Conservation (phyloP, 2,329 filamentous ascomycete species). For the Aquanectria penicillioides region DNA sequence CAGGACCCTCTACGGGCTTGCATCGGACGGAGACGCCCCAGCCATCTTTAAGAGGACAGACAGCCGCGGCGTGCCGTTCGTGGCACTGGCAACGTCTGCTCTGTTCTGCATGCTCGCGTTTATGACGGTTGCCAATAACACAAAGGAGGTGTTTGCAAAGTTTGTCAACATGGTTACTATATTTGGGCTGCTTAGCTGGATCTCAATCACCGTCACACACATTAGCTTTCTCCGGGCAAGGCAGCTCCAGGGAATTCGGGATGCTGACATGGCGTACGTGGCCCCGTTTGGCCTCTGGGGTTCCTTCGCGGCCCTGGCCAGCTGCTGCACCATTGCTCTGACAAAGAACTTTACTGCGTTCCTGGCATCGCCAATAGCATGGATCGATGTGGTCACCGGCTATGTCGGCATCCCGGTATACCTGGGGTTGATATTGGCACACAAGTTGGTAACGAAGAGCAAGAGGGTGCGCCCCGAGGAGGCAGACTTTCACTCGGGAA, state of each 20-base stretch:
- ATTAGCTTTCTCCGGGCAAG: constrained; percentile 73
- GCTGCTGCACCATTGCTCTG: constrained; percentile 77
- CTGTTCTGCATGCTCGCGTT: constrained; percentile 74
- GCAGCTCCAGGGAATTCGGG: constrained; percentile 65
- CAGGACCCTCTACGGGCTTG: constrained; percentile 77
- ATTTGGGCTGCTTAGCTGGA: constrained; percentile 73
- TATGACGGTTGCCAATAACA: constrained; percentile 69
- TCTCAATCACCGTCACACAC: constrained; percentile 74
- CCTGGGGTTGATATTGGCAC: constrained; percentile 74
- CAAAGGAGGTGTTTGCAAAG: constrained; percentile 67
- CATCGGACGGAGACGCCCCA: constrained; percentile 77
- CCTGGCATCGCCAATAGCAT: constrained; percentile 58
- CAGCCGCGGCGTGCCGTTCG: constrained; percentile 75
- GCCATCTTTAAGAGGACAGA: constrained; percentile 76
- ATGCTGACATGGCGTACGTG: constrained; percentile 68
- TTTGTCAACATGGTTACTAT: constrained; percentile 75
- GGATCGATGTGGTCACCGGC: constrained; percentile 80
- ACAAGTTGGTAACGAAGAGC: constrained; percentile 67
- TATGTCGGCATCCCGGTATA: constrained; percentile 83
- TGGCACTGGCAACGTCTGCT: constrained; percentile 69
- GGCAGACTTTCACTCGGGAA: constrained; percentile 77
- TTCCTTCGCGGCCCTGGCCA: constrained; percentile 72
- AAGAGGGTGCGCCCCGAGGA: constrained; percentile 65
- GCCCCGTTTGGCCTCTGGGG: constrained; percentile 77
- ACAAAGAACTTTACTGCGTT: constrained; percentile 87